Percentiles rank a stretch among this genome's conserved stretches.
phyloP scores from a whole-genome alignment of 2,329 filamentous ascomycete genomes.

The Endothia cerciana region DNA sequence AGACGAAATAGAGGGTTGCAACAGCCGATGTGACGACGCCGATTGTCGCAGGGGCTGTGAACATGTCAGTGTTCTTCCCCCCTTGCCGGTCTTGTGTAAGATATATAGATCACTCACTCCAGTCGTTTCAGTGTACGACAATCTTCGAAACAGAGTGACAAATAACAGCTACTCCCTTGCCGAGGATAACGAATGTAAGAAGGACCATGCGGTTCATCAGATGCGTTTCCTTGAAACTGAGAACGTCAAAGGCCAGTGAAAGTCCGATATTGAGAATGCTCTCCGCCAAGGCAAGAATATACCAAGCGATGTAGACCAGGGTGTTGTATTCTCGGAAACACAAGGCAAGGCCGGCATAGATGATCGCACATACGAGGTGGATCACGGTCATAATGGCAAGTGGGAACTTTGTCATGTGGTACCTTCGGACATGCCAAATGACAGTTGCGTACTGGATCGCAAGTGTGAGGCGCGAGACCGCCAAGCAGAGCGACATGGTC shows the following conservation, averaged over 20 bases:
- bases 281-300: conserved; percentile 58
- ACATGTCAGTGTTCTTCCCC: conserved; percentile 23
- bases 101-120: conserved; percentile 36
- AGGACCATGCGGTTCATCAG: conserved; percentile 66
- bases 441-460: conserved; percentile 57
- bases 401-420: conserved; percentile 9
- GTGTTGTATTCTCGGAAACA: conserved; percentile 42
- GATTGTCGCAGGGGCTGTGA: conserved; percentile 42
- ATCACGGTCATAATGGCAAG: conserved; percentile 32
- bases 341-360: conserved; percentile 48
- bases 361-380: conserved; percentile 41
- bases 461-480: conserved; percentile 55
- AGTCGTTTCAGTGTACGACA: conserved; percentile 46
- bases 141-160: conserved; percentile 54
- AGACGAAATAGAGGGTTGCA: conserved; percentile 48
- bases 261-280: conserved; percentile 54
- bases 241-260: conserved; percentile 57
- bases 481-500: conserved; percentile 52
- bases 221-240: conserved; percentile 65
- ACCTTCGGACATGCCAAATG: conserved; percentile 43
- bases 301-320: conserved; percentile 52
- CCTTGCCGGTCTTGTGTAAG: not conserved
- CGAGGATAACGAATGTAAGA: conserved; percentile 67
- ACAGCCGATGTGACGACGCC: conserved; percentile 44
- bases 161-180: conserved; percentile 67